Evolutionary conservation across 2,329 filamentous ascomycete genomes (phyloP).

Genomic region (Teratosphaeria viscida): DNA sequence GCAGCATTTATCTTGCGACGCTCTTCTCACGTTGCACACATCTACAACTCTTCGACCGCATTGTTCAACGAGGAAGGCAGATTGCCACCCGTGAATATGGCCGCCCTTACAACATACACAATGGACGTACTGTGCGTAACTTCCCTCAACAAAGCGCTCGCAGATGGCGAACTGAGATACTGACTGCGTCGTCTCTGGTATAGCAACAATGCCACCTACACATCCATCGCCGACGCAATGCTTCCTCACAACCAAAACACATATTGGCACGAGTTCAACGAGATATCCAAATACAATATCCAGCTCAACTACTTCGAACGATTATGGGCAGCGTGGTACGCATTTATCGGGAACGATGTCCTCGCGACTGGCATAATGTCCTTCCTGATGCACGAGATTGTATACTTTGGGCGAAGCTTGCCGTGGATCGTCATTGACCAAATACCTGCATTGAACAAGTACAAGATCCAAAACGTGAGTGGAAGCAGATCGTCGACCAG

Average conservation of each 20-base stretch:
- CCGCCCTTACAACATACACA: conserved; percentile 7
- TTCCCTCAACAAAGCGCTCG: neutral
- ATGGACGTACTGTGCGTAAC: conserved; percentile 14
- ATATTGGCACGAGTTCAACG: conserved; percentile 56
- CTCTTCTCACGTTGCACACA: neutral
- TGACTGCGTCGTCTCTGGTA: neutral
- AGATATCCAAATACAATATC: conserved; percentile 63
- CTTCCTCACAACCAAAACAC: conserved; percentile 38
- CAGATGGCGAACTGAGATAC: neutral
- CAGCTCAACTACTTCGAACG: conserved; percentile 78
- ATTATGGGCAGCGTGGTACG: conserved; percentile 92
- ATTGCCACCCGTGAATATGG: conserved; percentile 1
- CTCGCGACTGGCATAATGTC: conserved; percentile 97
- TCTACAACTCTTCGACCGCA: neutral
- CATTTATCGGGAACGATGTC: conserved; percentile 95
- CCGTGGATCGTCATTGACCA: conserved; percentile 89
- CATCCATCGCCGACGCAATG: conserved; percentile 25
- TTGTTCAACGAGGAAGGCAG: neutral
- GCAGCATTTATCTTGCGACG: neutral
- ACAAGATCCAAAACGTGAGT: conserved; percentile 82
- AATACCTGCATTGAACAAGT: conserved; percentile 79
- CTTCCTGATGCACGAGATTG: conserved; percentile 83
- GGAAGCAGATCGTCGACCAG: neutral
- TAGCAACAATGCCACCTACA: conserved; percentile 22
- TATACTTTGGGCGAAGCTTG: conserved; percentile 87